Evolutionary conservation across 106 monocot species (phyloP).

Genomic region (Dactylorhiza incarnata): DNA sequence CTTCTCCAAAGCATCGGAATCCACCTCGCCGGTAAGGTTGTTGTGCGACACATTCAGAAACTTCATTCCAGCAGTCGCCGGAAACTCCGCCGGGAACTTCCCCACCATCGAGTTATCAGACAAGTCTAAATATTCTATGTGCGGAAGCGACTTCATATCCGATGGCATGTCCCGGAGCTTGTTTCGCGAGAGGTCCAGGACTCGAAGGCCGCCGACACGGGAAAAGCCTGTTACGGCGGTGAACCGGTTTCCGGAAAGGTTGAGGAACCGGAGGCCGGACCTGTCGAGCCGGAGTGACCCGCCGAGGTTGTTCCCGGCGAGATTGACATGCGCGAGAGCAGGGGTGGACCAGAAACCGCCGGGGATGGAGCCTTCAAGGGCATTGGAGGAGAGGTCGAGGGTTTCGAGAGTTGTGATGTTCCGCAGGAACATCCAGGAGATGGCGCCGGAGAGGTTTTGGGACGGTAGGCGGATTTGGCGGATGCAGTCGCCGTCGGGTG

Average conservation of each 20-base stretch:
- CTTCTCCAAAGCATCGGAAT: conserved; percentile 14
- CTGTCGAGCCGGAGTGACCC: conserved; percentile 44
- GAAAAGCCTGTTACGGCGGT: conserved; percentile 29
- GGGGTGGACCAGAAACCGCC: conserved; percentile 51
- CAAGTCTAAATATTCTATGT: conserved; percentile 31
- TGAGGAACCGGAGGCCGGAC: conserved; percentile 10
- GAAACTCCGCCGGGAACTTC: conserved; percentile 42
- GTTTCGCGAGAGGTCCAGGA: conserved; percentile 55
- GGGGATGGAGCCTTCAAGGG: conserved; percentile 61
- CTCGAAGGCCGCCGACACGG: conserved; percentile 13
- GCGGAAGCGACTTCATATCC: conserved; percentile 15
- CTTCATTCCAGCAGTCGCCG: conserved; percentile 19
- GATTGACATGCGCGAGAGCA: conserved; percentile 43
- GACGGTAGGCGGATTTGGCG: conserved; percentile 36
- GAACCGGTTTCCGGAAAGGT: conserved; percentile 76
- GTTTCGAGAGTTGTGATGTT: conserved; percentile 43
- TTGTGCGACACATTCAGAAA: conserved; percentile 75
- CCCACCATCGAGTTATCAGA: conserved; percentile 64
- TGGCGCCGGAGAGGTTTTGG: conserved; percentile 53
- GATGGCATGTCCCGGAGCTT: conserved; percentile 12
- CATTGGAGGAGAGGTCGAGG: conserved; percentile 71
- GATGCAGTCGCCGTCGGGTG: conserved; percentile 2
- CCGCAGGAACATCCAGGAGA: conserved; percentile 53
- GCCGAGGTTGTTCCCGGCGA: conserved; percentile 64
- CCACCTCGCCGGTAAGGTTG: conserved; percentile 54